Percentiles rank a stretch among this genome's conserved stretches.
phyloP scores from a whole-genome alignment of 257 asterid species.

The Oldenlandia corymbosa region DNA sequence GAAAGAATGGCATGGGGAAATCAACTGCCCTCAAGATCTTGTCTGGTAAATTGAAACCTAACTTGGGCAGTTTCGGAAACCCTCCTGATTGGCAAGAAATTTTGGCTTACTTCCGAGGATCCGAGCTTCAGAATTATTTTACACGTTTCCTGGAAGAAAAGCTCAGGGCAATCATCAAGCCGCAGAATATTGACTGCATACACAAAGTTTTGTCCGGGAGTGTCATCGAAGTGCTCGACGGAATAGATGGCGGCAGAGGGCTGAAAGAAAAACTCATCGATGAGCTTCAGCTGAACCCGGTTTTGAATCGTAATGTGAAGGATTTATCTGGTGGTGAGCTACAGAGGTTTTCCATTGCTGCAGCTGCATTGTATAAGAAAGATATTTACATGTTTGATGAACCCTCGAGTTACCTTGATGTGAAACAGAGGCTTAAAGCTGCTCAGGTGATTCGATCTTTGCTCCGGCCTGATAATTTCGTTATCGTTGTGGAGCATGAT shows the following conservation, averaged over 20 bases:
- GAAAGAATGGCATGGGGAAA: slow-evolving; percentile 94
- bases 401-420: slow-evolving; percentile 99
- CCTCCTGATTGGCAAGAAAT: slow-evolving; percentile 99
- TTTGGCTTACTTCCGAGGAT: slow-evolving; percentile 92
- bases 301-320: slow-evolving; percentile 93
- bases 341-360: slow-evolving; percentile 97
- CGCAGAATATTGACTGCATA: slow-evolving; percentile 94
- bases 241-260: slow-evolving; percentile 91
- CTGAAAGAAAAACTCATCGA: slow-evolving; percentile 57
- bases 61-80: slow-evolving; percentile 90
- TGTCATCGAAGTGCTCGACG: slow-evolving; percentile 92
- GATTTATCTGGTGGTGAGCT: slow-evolving; percentile 99
- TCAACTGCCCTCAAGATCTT: slow-evolving; percentile 89
- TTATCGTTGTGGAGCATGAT: slow-evolving; percentile 94
- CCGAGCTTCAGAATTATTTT: slow-evolving; percentile 93
- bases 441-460: slow-evolving; percentile 92
- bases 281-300: slow-evolving; percentile 90
- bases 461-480: slow-evolving; percentile 90
- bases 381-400: slow-evolving; percentile 99
- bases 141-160: slow-evolving; percentile 97
- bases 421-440: slow-evolving; percentile 97
- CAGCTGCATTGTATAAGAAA: slow-evolving; percentile 82
- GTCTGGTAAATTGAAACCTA: slow-evolving; percentile 97
- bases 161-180: slow-evolving; percentile 95
- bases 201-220: slow-evolving; percentile 98